Evolutionary conservation across 345 rosid species (phyloP), one percentile per base, ranked within the genome.

Genomic region (Heritiera fomes): DNA sequence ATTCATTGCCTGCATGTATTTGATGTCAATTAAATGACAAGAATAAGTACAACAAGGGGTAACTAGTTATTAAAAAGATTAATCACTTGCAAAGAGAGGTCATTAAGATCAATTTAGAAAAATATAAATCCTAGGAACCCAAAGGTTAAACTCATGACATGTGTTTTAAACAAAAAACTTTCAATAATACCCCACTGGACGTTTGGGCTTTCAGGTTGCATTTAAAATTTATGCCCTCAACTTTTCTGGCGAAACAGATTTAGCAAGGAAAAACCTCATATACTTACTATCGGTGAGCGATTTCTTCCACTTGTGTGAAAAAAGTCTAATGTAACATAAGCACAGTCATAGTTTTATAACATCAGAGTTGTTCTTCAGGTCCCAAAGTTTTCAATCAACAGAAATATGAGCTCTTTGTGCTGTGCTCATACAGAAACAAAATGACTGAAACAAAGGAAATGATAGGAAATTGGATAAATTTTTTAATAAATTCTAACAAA

Each of bases 1-100:
- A 85, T 96, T 96, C 99, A 96, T 96, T 75, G 94, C 99, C 99
- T 95, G 94, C 91, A 89, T 52, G 75, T 75, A 38, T 83, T 85
- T 64, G 38, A 55, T 52, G 53, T 69, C 75, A 83, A 73, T 66
- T 71, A 53, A 82, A 79, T 70, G 46, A 68, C 46, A 85, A 77
- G 15, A 70, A 75, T 43, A 52, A 75, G 8, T 43, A 11, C 40
- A 34, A 34, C 38, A 32, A 68, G 15, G 23, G 47, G 5, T 49
- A 63, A 74, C n/a, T 38, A 59, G n/a, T 45, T 15, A 50, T 30
- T 49, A 67, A 52, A 67, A 34, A 76, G 60, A 73, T 38, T 50
- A 69, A 65, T 38, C 3, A 46, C 10, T 38, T 70, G 17, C 38
- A 13, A 32, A 50, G 43, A 64, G 67, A 72, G 68, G 32, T n/a